Evolutionary conservation across 306 rosid species (phyloP).

Genomic region (Castanea sativa): DNA sequence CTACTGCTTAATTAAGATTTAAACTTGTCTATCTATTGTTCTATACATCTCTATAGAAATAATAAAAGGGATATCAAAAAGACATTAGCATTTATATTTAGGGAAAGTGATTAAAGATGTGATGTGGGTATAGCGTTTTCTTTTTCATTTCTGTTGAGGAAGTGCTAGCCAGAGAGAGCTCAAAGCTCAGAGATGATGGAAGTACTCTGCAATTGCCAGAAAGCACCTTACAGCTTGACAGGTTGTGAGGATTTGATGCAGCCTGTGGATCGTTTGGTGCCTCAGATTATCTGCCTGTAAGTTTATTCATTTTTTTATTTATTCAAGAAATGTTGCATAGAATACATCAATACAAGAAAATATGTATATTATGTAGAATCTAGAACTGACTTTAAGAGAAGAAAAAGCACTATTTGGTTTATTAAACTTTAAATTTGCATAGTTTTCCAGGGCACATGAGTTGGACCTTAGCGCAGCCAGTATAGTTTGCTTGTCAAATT

Average conservation of each 20-base stretch:
- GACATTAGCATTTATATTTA: background rate
- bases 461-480: background rate
- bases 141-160: constrained; percentile 57
- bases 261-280: constrained; percentile 71
- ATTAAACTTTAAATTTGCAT: background rate
- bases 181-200: constrained; percentile 75
- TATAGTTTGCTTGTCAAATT: background rate
- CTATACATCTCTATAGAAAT: constrained; percentile 33
- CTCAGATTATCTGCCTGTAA: constrained; percentile 82
- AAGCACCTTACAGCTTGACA: constrained; percentile 90
- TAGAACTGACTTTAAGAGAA: background rate
- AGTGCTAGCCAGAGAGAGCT: constrained; percentile 90
- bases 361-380: background rate
- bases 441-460: background rate
- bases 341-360: background rate
- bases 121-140: background rate
- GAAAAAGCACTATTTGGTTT: constrained; percentile 2
- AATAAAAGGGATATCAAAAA: background rate
- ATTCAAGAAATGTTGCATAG: background rate
- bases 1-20: constrained; percentile 21
- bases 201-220: constrained; percentile 79
- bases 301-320: background rate
- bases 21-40: constrained; percentile 28
- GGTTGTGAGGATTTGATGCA: constrained; percentile 66
- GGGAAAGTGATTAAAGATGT: background rate